These are phyloP conservation scores for Endoconidiophora polonica DNA, from an alignment of 2,329 filamentous ascomycete species.

Conservation along the genomic window DNA sequence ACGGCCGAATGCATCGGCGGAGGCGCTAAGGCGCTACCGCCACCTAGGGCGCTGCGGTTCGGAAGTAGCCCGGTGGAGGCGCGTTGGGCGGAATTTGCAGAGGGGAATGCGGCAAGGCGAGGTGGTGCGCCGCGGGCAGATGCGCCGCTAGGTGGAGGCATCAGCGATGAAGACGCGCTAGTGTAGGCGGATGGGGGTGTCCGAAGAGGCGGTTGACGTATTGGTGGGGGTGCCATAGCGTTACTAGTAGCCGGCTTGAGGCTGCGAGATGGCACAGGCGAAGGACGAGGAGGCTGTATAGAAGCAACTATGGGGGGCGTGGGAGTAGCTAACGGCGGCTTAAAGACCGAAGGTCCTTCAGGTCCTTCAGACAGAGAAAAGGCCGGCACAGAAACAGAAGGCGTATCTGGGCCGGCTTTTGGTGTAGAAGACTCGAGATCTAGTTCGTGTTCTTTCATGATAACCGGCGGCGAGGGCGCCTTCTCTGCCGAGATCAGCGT, in stretches of 20 bases:
- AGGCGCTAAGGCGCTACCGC: slow-evolving; percentile 27
- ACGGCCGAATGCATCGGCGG: slow-evolving; percentile 37
- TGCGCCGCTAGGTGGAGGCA: slow-evolving; percentile 18
- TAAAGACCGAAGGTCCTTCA: background rate
- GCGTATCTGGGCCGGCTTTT: slow-evolving; percentile 25
- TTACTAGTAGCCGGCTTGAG: background rate
- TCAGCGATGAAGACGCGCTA: slow-evolving; percentile 15
- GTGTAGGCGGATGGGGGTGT: slow-evolving; percentile 6
- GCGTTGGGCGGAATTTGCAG: slow-evolving; percentile 34
- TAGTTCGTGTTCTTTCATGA: slow-evolving; percentile 15
- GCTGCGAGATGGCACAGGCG: background rate
- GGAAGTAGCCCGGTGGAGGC: slow-evolving; percentile 23
- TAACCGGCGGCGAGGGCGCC: background rate
- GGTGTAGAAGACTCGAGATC: slow-evolving; percentile 33
- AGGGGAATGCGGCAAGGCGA: slow-evolving; percentile 30
- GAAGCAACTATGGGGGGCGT: slow-evolving; percentile 15
- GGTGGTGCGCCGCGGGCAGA: slow-evolving; percentile 19
- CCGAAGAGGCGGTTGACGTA: background rate
- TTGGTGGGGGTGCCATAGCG: background rate
- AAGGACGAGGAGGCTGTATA: slow-evolving; percentile 14
- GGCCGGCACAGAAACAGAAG: slow-evolving; percentile 24
- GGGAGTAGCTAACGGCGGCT: slow-evolving; percentile 1
- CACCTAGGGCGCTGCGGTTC: slow-evolving; percentile 21
- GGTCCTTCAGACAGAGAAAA: slow-evolving; percentile 27
- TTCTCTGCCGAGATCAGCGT: background rate